A percentile compares a stretch with the other conserved stretches of the same genome.
Conservation (phyloP, 1,284 basidiomycete species). For the Waitea zeae region DNA sequence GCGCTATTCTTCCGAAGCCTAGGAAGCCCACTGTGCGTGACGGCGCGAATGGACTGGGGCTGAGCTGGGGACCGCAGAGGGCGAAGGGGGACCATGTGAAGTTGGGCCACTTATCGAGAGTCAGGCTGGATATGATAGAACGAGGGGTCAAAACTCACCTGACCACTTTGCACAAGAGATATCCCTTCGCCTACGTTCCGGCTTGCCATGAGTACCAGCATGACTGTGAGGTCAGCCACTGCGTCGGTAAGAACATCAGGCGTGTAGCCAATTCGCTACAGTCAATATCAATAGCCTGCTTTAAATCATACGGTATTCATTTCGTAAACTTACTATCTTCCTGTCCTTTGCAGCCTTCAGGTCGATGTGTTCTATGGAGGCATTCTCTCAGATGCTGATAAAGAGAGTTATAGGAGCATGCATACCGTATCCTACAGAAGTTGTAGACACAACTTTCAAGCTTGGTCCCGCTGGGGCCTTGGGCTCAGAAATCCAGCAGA, state of each 20-base stretch:
- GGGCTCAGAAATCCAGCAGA: background rate
- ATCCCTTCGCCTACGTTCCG: slow-evolving; percentile 57
- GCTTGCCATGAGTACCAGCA: slow-evolving; percentile 84
- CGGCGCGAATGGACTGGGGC: slow-evolving; percentile 30
- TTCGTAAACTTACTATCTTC: too few species aligned
- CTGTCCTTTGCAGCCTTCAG: slow-evolving; percentile 41
- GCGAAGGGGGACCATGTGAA: slow-evolving; percentile 70
- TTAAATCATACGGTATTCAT: too few species aligned
- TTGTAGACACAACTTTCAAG: slow-evolving; percentile 73
- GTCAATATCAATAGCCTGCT: too few species aligned
- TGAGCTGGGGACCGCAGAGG: slow-evolving; percentile 67
- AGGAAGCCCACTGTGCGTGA: slow-evolving; percentile 72
- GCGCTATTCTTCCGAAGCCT: slow-evolving; percentile 87
- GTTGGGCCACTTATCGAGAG: slow-evolving; percentile 28
- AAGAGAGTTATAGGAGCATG: background rate
- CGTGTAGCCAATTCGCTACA: slow-evolving; percentile 82
- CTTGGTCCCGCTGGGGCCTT: slow-evolving; percentile 40
- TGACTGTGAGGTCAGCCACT: slow-evolving; percentile 76
- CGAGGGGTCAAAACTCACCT: slow-evolving; percentile 21
- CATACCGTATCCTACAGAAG: slow-evolving; percentile 79
- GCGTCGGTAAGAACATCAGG: slow-evolving; percentile 83
- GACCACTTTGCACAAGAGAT: slow-evolving; percentile 47
- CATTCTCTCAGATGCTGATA: background rate
- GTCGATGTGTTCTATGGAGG: slow-evolving; percentile 68
- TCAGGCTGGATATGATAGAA: background rate